Evolutionary conservation across 2,329 filamentous ascomycete genomes (phyloP).

Genomic region (Fusarium sp.): DNA sequence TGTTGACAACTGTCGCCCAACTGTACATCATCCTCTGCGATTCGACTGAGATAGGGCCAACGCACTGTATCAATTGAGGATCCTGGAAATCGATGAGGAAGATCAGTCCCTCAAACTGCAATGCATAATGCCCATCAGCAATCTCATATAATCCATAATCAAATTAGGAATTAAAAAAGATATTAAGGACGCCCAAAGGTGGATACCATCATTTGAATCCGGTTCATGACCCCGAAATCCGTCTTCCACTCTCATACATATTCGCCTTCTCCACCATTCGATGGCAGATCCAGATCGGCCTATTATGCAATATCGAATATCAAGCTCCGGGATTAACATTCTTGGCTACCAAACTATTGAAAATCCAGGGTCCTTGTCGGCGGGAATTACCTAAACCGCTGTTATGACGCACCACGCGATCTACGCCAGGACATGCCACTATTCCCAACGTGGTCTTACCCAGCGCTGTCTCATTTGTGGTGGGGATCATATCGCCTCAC

Average conservation of each 20-base stretch:
- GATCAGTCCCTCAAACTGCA: not conserved
- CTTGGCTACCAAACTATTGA: not conserved
- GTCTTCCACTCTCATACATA: not conserved
- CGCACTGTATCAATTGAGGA: not conserved
- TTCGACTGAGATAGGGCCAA: rapidly evolving
- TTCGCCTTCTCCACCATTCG: not conserved
- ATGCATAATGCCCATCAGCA: rapidly evolving
- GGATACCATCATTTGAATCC: rapidly evolving
- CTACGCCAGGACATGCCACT: not conserved
- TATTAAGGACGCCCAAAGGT: rapidly evolving
- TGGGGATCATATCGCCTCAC: not conserved
- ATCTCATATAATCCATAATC: not conserved
- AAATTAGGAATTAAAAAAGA: rapidly evolving
- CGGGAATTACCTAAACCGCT: not conserved
- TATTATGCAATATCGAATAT: not conserved
- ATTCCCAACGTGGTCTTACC: slow-evolving; percentile 14
- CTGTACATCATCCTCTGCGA: not conserved
- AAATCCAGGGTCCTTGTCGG: not conserved
- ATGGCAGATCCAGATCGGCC: not conserved
- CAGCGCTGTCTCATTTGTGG: slow-evolving; percentile 2
- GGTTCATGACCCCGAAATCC: not conserved
- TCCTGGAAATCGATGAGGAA: rapidly evolving
- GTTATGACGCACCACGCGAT: not conserved
- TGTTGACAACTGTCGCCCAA: not conserved
- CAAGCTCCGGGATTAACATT: rapidly evolving